Percentiles rank a stretch among this genome's conserved stretches.
phyloP scores from a whole-genome alignment of 768 basidiomycete genomes.

The Termitomyces sp. region DNA sequence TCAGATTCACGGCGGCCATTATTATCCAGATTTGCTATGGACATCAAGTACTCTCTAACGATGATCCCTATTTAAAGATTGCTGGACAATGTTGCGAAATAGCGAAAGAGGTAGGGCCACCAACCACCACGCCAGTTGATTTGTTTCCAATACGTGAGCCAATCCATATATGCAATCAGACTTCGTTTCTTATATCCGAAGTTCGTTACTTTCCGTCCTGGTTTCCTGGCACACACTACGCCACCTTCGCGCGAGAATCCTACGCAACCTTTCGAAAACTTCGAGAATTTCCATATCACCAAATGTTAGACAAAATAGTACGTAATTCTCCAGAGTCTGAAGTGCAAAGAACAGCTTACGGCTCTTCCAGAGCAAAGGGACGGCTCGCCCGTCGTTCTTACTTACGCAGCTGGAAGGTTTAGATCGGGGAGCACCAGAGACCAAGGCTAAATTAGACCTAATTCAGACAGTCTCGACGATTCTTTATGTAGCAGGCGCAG shows the following conservation, averaged over 20 bases:
- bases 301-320: conserved; percentile 15
- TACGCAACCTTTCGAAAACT: conserved; percentile 2
- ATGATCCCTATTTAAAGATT: conserved; percentile 19
- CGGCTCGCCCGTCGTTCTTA: conserved; percentile 13
- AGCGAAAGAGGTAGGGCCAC: conserved; percentile 12
- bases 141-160: conserved; percentile 19
- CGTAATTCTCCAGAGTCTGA: neutral
- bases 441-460: neutral
- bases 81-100: conserved; percentile 13
- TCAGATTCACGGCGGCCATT: conserved; percentile 20
- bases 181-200: neutral
- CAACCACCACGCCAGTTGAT: conserved; percentile 16
- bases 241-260: conserved; percentile 10
- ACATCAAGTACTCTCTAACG: conserved; percentile 16
- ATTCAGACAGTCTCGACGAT: conserved; percentile 8
- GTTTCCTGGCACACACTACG: conserved; percentile 20
- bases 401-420: conserved; percentile 9
- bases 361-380: conserved; percentile 5
- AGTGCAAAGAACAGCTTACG: neutral
- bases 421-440: neutral
- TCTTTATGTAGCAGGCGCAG: conserved; percentile 12
- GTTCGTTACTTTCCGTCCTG: conserved; percentile 21
- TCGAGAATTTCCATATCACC: conserved; percentile 15
- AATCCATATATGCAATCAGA: neutral
- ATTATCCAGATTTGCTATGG: conserved; percentile 19